A percentile compares a stretch with the other conserved stretches of the same genome.
Evolutionary conservation across 768 basidiomycete genomes (phyloP).

Genomic region (Leccinum sublutescens): DNA sequence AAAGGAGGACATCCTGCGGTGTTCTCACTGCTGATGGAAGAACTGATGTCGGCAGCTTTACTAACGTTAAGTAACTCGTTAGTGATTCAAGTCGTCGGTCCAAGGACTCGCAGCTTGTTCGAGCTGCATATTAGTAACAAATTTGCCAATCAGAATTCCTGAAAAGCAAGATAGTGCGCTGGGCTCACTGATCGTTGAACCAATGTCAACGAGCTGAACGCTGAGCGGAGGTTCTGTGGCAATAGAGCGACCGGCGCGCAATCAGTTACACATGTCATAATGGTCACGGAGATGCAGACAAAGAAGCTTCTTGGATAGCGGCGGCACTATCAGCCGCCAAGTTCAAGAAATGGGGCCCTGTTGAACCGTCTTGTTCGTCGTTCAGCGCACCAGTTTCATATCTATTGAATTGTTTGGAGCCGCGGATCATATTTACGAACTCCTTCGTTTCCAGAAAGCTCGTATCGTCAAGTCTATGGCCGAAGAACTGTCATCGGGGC

Average conservation of each 20-base stretch:
- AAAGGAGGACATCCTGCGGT: not conserved
- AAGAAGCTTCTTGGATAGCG: not conserved
- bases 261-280: not conserved
- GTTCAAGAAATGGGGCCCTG: too few species aligned
- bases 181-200: not conserved
- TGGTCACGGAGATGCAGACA: not conserved
- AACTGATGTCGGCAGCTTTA: not conserved
- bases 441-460: too few species aligned
- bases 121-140: not conserved
- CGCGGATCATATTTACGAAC: not conserved
- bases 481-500: not conserved
- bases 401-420: not conserved
- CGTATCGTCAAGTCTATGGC: not conserved
- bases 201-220: too few species aligned
- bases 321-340: too few species aligned
- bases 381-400: not conserved
- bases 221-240: too few species aligned
- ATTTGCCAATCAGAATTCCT: not conserved
- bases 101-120: not conserved
- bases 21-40: not conserved
- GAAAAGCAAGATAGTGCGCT: not conserved
- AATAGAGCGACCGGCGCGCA: not conserved
- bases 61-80: not conserved
- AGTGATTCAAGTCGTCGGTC: not conserved
- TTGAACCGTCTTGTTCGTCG: too few species aligned